phyloP scores from a whole-genome alignment of 345 rosid genomes.

The Eucalyptus regnans region DNA sequence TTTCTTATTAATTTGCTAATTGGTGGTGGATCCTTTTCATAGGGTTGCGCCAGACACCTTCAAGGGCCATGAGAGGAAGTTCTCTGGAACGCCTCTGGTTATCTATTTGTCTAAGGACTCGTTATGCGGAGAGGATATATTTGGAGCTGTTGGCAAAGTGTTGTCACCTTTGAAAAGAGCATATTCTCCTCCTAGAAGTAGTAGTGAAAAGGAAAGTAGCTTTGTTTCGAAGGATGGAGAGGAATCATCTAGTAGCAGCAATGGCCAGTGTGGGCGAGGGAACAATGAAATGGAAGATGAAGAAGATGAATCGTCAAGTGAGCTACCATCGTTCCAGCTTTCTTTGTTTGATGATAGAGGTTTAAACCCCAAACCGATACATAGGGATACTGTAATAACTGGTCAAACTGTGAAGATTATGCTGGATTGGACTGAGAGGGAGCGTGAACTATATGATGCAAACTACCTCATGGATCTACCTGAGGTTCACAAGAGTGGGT shows the following conservation, averaged over 20 bases:
- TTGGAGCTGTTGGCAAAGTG: conserved; percentile 27
- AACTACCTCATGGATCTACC: conserved; percentile 74
- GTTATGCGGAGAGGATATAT: conserved; percentile 53
- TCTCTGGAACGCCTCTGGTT: conserved; percentile 69
- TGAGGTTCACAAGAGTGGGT: conserved; percentile 50
- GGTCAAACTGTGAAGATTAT: conserved; percentile 30
- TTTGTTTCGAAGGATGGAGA: conserved; percentile 23
- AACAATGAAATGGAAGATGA: conserved; percentile 14
- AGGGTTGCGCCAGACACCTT: conserved; percentile 26
- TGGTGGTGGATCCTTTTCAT: neutral
- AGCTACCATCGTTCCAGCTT: conserved; percentile 29
- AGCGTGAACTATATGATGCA: conserved; percentile 50
- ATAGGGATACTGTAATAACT: conserved; percentile 29
- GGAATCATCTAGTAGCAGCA: conserved; percentile 26
- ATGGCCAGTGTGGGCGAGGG: conserved; percentile 5
- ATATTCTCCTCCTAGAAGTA: conserved; percentile 20
- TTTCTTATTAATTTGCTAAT: neutral
- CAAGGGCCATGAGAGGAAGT: conserved; percentile 28
- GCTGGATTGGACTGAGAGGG: conserved; percentile 66
- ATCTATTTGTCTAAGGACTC: conserved; percentile 39
- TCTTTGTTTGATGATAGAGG: conserved; percentile 23
- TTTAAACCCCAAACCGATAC: conserved; percentile 25
- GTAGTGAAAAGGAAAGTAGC: conserved; percentile 39
- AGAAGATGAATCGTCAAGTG: conserved; percentile 19
- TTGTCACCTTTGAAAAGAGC: conserved; percentile 56